Base-by-base conservation (phyloP, 2,329 filamentous ascomycete species). In the Colletotrichum graminicola region DNA sequence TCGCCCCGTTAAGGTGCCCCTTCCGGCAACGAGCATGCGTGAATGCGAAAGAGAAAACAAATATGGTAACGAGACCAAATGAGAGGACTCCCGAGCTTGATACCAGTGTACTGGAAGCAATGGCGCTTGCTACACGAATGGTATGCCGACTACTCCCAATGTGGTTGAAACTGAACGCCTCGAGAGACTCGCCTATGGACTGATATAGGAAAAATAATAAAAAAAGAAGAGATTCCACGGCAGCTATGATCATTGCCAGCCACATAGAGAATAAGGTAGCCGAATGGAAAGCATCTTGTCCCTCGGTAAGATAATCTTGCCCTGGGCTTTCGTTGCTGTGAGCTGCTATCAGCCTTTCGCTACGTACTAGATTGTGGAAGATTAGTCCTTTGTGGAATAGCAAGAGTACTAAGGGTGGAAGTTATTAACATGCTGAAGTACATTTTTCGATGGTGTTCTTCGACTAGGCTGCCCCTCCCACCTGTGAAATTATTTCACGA, bases 331-430 rank as follows among this genome's bases (percentile, higher is more conserved):
- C 12, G 34, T 55, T n/a, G 49, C 49, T 10, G 61, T 55, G 21
- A 34, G 49, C 23, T 51, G 47, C 12, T 14, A 26, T n/a, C 11
- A 16, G 12, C 12, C 5, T 51, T 26, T 26, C 5, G 47, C 47
- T 23, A 26, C 12, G 7, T 16, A 5, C 18, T 47, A 8, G 43
- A 47, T 23, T 12, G 4, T 8, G 5, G 4, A 23, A 12, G 10
- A 1, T 12, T 23, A 3, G n/a, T 12, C n/a, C 5, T 4, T 12
- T 12, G 2, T 10, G n/a, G n/a, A 23, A 5, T n/a, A 23, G 43
- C 2, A 47, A 23, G 10, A n/a, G 1, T 1, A 26, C n/a, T 47
- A 12, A 23, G 11, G n/a, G 3, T 3, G 0, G 1, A 6, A 23
- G 8, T n/a, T 32, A 32, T 18, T n/a, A 6, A 7, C 8, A 43